These are phyloP conservation scores for Boletus edulis DNA, from an alignment of 768 basidiomycete genomes.

Conservation along the genomic window DNA sequence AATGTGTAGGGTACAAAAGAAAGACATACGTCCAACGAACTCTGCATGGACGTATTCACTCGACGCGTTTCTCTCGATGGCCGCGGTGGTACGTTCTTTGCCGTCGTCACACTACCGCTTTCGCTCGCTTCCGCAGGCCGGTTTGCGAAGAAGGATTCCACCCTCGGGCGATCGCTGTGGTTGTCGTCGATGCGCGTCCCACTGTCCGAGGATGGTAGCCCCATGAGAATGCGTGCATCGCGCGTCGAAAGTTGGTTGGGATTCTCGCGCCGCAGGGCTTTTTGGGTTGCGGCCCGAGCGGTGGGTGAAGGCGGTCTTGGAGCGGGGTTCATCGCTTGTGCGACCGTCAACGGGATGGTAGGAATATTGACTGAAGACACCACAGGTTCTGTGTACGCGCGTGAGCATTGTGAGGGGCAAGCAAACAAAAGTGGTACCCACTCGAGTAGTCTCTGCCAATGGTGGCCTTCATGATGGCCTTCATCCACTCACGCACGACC, in stretches of 20 bases:
- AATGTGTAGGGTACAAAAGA: background rate
- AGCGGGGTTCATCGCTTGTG: conserved; percentile 95
- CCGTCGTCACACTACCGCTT: conserved; percentile 12
- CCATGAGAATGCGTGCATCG: conserved; percentile 77
- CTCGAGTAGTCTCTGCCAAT: conserved; percentile 92
- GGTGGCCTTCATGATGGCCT: conserved; percentile 98
- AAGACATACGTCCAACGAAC: conserved; percentile 16
- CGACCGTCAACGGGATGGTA: conserved; percentile 91
- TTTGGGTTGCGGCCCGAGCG: conserved; percentile 84
- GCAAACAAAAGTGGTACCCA: conserved; percentile 37
- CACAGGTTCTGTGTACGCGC: conserved; percentile 67
- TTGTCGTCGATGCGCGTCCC: conserved; percentile 17
- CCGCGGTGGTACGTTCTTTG: conserved; percentile 50
- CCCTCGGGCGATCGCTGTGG: conserved; percentile 42
- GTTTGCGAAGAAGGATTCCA: conserved; percentile 57
- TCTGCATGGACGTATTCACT: conserved; percentile 30
- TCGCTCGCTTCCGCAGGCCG: conserved; percentile 29
- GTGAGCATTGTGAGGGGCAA: background rate
- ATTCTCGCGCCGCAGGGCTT: conserved; percentile 81
- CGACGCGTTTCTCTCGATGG: conserved; percentile 66
- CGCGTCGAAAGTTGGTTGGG: conserved; percentile 77
- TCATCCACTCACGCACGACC: conserved; percentile 97
- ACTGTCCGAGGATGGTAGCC: conserved; percentile 38
- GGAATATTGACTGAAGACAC: conserved; percentile 96
- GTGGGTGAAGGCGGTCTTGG: conserved; percentile 93